Percentiles rank a stretch among this genome's conserved stretches.
phyloP scores from a whole-genome alignment of 306 rosid species.

The Quercus berberidifolia region DNA sequence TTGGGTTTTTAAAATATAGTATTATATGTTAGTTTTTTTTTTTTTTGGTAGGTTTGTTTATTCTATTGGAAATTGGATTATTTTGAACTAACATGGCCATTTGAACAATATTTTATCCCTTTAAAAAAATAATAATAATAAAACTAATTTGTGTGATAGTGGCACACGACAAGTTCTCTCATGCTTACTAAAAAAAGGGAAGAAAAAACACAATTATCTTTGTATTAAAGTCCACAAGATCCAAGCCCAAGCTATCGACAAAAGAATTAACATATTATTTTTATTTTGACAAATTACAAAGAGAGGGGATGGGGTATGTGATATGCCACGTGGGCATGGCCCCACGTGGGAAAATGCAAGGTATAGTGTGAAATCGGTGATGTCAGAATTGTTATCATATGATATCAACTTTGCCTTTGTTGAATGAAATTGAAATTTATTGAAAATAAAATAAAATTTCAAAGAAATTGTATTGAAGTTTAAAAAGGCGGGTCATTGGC shows the following conservation, averaged over 20 bases:
- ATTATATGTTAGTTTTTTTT: not conserved
- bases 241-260: conserved; percentile 27
- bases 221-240: conserved; percentile 27
- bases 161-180: conserved; percentile 33
- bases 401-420: not conserved
- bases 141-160: not conserved
- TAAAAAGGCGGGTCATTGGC: not conserved
- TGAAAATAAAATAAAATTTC: too few species aligned
- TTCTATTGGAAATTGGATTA: conserved; percentile 34
- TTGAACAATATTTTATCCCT: conserved; percentile 8
- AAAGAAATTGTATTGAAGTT: too few species aligned
- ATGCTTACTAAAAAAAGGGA: not conserved
- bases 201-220: conserved; percentile 19
- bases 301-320: not conserved
- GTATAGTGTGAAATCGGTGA: not conserved
- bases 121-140: not conserved
- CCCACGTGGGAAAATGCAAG: conserved; percentile 8
- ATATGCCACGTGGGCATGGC: conserved; percentile 28
- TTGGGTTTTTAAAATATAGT: not conserved
- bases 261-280: not conserved
- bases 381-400: not conserved
- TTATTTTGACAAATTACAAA: not conserved
- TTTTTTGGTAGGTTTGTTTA: not conserved
- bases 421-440: not conserved
- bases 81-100: conserved; percentile 33